Evolutionary conservation across 163 green algal species (phyloP).

Genomic region (Chlamydomonas reinhardtii): DNA sequence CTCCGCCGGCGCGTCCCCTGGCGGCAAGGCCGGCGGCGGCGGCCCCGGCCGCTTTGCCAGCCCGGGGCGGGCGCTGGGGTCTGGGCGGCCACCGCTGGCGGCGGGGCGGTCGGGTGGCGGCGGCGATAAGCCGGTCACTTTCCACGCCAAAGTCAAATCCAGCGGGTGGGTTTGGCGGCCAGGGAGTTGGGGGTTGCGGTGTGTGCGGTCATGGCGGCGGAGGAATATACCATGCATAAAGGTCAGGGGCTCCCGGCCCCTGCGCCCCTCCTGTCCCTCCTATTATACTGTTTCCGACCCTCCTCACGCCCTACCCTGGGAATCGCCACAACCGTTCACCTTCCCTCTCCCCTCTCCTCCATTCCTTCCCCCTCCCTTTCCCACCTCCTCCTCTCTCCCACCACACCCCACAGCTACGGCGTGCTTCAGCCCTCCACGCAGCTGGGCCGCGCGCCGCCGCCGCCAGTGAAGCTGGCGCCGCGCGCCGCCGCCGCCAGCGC

Average conservation of each 20-base stretch:
- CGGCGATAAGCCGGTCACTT: conserved; percentile 66
- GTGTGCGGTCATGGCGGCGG: no score
- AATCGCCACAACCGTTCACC: no score
- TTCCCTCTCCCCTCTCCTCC: no score
- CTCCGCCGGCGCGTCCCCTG: neutral
- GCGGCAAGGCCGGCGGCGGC: neutral
- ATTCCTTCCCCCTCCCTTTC: no score
- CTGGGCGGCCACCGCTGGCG: no score
- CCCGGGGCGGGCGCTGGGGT: neutral
- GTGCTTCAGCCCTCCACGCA: conserved; percentile 59
- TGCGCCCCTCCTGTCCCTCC: no score
- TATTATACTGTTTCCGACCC: no score
- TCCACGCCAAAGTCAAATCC: conserved; percentile 71
- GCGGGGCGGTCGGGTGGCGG: no score
- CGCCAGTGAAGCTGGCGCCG: conserved; percentile 46
- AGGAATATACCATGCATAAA: no score
- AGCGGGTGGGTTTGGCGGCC: conserved; percentile 56
- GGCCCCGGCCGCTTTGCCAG: conserved; percentile 14
- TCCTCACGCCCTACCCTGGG: no score
- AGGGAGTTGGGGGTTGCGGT: neutral
- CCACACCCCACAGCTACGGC: conserved; percentile 65
- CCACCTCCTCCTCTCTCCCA: no score
- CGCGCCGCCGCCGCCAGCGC: neutral
- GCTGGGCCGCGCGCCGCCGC: conserved; percentile 58
- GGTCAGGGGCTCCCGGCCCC: no score